Evolutionary conservation across 352 stramenopile species (phyloP).

Genomic region (Nothophytophthora sp.): DNA sequence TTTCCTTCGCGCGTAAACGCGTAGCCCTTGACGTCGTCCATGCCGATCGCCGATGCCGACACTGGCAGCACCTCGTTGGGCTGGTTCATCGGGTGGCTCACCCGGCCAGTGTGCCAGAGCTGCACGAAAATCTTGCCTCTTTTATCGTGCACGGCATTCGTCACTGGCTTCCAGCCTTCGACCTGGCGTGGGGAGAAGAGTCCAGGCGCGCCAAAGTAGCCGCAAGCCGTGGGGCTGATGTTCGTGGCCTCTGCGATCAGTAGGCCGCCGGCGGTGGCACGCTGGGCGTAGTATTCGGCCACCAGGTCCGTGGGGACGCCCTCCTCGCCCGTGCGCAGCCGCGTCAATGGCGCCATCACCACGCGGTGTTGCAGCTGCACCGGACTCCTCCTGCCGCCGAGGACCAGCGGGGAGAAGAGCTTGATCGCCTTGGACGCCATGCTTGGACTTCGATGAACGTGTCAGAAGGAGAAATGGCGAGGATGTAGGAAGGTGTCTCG

Average conservation of each 20-base stretch:
- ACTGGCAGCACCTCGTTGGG: constrained; percentile 48
- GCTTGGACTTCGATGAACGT: background rate
- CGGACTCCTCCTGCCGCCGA: constrained; percentile 38
- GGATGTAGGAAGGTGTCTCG: no score
- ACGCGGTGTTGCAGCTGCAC: constrained; percentile 55
- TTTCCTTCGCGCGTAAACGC: constrained; percentile 33
- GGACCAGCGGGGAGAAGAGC: constrained; percentile 44
- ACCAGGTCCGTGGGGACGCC: constrained; percentile 40
- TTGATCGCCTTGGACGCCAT: constrained; percentile 29
- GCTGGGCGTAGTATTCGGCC: constrained; percentile 66
- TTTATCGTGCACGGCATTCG: constrained; percentile 72
- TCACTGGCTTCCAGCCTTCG: constrained; percentile 57
- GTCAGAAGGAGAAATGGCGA: background rate
- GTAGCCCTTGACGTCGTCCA: constrained; percentile 14
- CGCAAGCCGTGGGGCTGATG: constrained; percentile 38
- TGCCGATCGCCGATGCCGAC: constrained; percentile 32
- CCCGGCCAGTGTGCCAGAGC: constrained; percentile 85
- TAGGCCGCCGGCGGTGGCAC: constrained; percentile 52
- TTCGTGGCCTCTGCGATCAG: constrained; percentile 65
- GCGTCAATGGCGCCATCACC: constrained; percentile 69
- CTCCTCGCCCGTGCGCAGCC: constrained; percentile 29
- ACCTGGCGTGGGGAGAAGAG: constrained; percentile 52
- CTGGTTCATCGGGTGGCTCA: constrained; percentile 64
- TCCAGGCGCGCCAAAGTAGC: constrained; percentile 50
- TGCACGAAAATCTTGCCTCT: constrained; percentile 79